Percentiles rank a stretch among this genome's conserved stretches.
Conservation (phyloP, 768 basidiomycete species). For the Naematelia aurantialba region DNA sequence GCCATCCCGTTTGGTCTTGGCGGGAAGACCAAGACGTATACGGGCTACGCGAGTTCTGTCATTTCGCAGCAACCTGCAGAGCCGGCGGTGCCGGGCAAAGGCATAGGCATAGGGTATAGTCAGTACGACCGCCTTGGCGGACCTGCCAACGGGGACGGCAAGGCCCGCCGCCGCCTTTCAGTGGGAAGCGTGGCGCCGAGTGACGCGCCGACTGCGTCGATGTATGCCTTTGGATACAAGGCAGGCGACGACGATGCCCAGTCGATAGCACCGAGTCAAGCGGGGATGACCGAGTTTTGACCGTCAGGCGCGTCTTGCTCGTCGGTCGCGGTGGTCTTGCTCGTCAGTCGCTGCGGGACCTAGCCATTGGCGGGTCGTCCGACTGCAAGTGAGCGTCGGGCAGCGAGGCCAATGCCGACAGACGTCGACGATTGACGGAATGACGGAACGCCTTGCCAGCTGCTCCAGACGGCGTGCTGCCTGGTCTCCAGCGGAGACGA, state of each 20-base stretch:
- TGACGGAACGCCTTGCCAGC: too few relatives aligned
- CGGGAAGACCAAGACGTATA: constrained; percentile 72
- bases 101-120: constrained; percentile 60
- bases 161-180: constrained; percentile 24
- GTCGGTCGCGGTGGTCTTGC: neutral
- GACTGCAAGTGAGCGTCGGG: too few relatives aligned
- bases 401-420: too few relatives aligned
- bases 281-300: constrained; percentile 49
- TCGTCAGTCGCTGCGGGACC: neutral
- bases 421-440: too few relatives aligned
- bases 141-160: constrained; percentile 41
- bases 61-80: constrained; percentile 78
- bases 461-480: too few relatives aligned
- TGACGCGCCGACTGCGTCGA: constrained; percentile 43
- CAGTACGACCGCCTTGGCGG: constrained; percentile 75
- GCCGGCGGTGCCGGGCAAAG: constrained; percentile 8
- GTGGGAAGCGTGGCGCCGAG: constrained; percentile 36
- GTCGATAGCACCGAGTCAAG: constrained; percentile 49
- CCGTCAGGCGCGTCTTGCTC: neutral
- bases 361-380: too few relatives aligned
- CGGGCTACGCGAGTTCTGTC: constrained; percentile 81
- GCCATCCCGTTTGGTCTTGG: constrained; percentile 62
- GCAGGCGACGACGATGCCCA: constrained; percentile 46
- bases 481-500: too few relatives aligned
- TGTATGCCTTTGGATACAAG: constrained; percentile 49